Conservation (phyloP, 2,329 filamentous ascomycete species). For the Sporothrix variecibatus region DNA sequence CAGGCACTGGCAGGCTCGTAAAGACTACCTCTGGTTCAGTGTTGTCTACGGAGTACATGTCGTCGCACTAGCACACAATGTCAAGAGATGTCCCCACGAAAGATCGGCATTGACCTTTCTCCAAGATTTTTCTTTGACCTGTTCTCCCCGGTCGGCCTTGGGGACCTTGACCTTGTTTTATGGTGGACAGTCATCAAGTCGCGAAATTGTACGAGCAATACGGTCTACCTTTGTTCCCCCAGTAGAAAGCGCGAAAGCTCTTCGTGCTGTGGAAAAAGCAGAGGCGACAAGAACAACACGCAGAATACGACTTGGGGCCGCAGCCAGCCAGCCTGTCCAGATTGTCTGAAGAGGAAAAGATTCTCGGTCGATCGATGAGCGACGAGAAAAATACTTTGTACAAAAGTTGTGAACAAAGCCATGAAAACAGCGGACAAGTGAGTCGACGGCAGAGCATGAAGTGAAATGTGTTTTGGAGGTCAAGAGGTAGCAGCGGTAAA, state of each 20-base stretch:
- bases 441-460: not conserved
- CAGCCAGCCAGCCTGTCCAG: not conserved
- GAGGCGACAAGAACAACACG: not conserved
- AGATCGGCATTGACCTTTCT: not conserved
- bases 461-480: no score
- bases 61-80: no score
- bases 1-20: no score
- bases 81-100: no score
- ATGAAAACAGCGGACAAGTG: not conserved
- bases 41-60: no score
- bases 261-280: not conserved
- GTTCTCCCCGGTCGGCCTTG: no score
- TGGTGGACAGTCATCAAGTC: not conserved
- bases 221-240: no score
- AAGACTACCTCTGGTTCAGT: no score
- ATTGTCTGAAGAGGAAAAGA: slow-evolving; percentile 1
- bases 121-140: not conserved
- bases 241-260: no score
- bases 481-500: no score
- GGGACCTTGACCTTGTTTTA: not conserved
- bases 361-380: not conserved
- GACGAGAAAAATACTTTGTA: not conserved
- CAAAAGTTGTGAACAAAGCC: not conserved
- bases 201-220: slow-evolving; percentile 4
- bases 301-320: not conserved